Conservation (phyloP, 306 rosid genomes). For the Sicyos baderoa region DNA sequence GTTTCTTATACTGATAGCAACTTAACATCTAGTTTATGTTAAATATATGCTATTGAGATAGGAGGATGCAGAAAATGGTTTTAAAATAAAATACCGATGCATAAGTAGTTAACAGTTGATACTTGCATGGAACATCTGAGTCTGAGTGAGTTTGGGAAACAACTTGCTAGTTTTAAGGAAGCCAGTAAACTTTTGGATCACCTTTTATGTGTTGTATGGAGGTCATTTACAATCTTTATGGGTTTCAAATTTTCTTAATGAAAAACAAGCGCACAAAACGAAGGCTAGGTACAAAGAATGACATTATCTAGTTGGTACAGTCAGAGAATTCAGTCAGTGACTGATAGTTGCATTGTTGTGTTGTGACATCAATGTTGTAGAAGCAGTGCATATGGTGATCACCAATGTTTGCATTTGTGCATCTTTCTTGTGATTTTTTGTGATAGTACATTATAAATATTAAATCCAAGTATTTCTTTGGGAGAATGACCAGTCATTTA, state of each 20-base stretch:
- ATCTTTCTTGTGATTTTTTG: conserved; percentile 2
- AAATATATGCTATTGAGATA: neutral
- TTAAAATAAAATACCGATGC: neutral
- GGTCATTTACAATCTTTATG: too few species aligned
- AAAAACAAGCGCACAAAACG: too few species aligned
- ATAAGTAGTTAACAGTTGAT: too few species aligned
- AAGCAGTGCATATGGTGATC: neutral
- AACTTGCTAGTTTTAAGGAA: too few species aligned
- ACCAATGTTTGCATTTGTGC: neutral
- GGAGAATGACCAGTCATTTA: conserved; percentile 14
- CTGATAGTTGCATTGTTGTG: neutral
- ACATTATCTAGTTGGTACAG: neutral
- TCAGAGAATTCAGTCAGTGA: neutral
- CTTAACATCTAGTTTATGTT: too few species aligned
- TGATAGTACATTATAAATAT: conserved; percentile 5
- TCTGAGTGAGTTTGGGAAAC: too few species aligned
- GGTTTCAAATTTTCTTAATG: too few species aligned
- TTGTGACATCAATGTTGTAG: neutral
- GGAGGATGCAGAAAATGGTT: neutral
- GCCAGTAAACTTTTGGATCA: too few species aligned
- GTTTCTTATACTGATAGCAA: conserved; percentile 4
- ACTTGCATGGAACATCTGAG: too few species aligned
- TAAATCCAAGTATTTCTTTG: neutral
- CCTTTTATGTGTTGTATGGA: too few species aligned
- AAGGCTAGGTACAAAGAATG: neutral